Evolutionary conservation across 495 filamentous ascomycete species (phyloP), one percentile per base, ranked within the genome.

Genomic region (Penicillium antarcticum): DNA sequence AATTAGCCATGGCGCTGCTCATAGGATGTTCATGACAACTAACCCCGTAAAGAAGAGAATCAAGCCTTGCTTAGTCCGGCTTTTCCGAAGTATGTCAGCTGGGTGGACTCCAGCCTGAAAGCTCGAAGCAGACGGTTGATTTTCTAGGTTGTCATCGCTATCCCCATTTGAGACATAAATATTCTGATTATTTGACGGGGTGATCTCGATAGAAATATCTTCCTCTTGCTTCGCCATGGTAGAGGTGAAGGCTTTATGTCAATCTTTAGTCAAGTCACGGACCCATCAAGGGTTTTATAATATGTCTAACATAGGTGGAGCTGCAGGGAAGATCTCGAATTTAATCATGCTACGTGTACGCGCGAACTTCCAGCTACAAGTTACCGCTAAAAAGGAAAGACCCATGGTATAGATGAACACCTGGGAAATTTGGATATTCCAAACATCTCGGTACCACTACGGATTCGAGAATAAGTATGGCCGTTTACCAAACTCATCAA

Each of bases 81-180:
- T 51, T 18, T 56, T 58, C 8, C 61, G 57, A 35, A 60, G 42
- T 19, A 58, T 33, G 19, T 61, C 61, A 14, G 61, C 61, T 13
- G 52, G 56, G 4, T 53, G 37, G 16, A 64, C 61, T 42, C 61
- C 57, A 7, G 57, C 55, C 32, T 64, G 61, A 7, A 64, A 19
- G n/a, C 51, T 64, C 19, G 48, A 23, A 10, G 26, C 6, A 9
- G 4, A 35, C n/a, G 32, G n/a, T 23, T 37, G 21, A 16, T 51
- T 51, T 36, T 51, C 48, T 18, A 51, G 12, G 24, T 37, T 42
- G 12, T 46, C 31, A 26, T 52, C 39, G 0, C 12, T 36, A 19
- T 32, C 10, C 6, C 12, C 26, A n/a, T 42, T 31, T 19, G 51
- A 4, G 16, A 19, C 36, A 44, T 54, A 3, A 21, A 34, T 42